Evolutionary conservation across 164 flowering plant genomes (phyloP).

Genomic region (Berberis thunbergii): DNA sequence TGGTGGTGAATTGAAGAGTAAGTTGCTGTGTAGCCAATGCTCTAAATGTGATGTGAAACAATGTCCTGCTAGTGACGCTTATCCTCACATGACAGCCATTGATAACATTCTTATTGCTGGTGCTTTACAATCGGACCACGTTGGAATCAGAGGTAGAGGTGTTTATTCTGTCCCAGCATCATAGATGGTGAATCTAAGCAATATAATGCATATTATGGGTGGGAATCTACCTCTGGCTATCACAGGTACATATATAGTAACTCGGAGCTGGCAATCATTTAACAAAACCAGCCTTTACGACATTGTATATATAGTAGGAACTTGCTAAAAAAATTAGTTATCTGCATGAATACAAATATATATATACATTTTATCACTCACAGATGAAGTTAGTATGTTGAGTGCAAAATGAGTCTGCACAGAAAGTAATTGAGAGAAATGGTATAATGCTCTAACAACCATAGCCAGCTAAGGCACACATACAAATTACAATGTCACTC

Average conservation of each 20-base stretch:
- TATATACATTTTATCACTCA: no score
- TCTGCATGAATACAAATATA: no score
- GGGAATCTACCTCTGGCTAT: constrained; percentile 55
- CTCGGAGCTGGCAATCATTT: not conserved
- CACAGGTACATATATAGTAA: constrained; percentile 28
- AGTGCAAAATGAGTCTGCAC: no score
- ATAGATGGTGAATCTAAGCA: constrained; percentile 28
- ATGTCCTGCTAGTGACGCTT: constrained; percentile 52
- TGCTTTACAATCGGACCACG: constrained; percentile 54
- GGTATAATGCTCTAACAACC: no score
- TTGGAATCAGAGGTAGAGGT: constrained; percentile 28
- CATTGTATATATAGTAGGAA: not conserved
- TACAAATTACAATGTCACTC: no score
- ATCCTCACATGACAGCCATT: constrained; percentile 56
- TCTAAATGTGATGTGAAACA: constrained; percentile 27
- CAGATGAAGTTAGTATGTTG: no score
- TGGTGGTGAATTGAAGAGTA: constrained; percentile 21
- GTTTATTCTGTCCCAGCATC: constrained; percentile 53
- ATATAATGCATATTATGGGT: constrained; percentile 51
- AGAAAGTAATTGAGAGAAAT: no score
- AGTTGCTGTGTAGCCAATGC: constrained; percentile 42
- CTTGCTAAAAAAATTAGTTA: not conserved
- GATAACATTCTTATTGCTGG: constrained; percentile 50
- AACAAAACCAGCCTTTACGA: not conserved
- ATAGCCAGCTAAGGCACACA: no score